Base-by-base conservation (phyloP, 164 flowering plant species). In the Dillenia turbinata region DNA sequence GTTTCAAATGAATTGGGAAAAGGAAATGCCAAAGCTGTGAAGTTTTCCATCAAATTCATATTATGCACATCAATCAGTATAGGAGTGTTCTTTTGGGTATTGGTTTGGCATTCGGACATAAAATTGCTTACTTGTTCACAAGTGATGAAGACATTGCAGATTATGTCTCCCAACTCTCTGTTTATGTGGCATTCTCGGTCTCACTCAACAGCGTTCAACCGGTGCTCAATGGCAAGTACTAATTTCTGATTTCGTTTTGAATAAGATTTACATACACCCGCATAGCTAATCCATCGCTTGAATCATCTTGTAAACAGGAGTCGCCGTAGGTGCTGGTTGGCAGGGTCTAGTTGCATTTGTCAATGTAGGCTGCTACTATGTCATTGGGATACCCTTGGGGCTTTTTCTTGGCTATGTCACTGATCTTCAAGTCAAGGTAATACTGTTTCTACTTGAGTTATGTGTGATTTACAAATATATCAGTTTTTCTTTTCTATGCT, bases 301-400 rank as follows among this genome's bases (percentile, higher is more conserved):
- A 7, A 22, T 48, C 12, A 4, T 54, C 10, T 43, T 61, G 56
- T 53, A 69, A 61, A 43, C 70, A 84, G 92, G 92, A 10, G 84
- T 81, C 14, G 85, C 87, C 49, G 52, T 84, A 12, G 92, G 87
- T 43, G 76, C 83, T 22, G 92, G 85, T 11, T 79, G 79, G 81
- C 81, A 81, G 55, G 44, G 73, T 19, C 49, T 58, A 12, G 83
- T 77, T 43, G 83, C 83, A 3, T 75, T 65, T 33, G 77, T 81
- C 16, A 81, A 81, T 71, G 22, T 81, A 9, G 70, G 69, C 7
- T 71, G 78, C 64, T 81, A 81, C 69, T 81, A 77, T 56, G 11
- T 77, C 0, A 24, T 78, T 9, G 81, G 85, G 17, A 64, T 77
- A 52, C 85, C 83, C 16, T 49, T 77, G 17, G 85, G 83, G 55